A percentile compares a stretch with the other conserved stretches of the same genome.
These are phyloP conservation scores for Endogone sp. DNA, from an alignment of 192 early-diverging fungal species.

Conservation along the genomic window DNA sequence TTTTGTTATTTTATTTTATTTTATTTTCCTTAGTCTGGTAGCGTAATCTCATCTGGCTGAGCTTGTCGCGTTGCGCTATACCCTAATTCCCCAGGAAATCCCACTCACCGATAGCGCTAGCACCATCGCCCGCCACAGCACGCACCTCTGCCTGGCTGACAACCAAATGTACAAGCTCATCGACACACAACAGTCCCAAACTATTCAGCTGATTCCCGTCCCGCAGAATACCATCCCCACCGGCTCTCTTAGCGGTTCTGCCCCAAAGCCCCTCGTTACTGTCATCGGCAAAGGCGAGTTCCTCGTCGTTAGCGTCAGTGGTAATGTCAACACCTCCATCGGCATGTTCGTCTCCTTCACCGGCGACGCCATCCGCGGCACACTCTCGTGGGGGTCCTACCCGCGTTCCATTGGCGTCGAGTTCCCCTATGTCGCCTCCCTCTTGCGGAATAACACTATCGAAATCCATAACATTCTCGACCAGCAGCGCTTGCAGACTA, in stretches of 20 bases:
- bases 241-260: constrained; percentile 1
- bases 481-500: constrained; percentile 56
- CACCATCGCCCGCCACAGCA: constrained; percentile 47
- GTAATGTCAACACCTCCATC: constrained; percentile 43
- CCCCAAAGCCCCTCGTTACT: constrained; percentile 57
- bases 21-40: not conserved
- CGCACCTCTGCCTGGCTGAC: constrained; percentile 66
- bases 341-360: constrained; percentile 67
- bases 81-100: constrained; percentile 47
- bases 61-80: too few relatives aligned
- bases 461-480: constrained; percentile 74
- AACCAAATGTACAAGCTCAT: constrained; percentile 66
- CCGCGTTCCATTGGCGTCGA: constrained; percentile 60
- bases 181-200: constrained; percentile 19
- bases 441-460: constrained; percentile 62
- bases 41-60: too few relatives aligned
- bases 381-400: constrained; percentile 47
- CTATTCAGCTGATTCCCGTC: constrained; percentile 26
- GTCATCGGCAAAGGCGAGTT: constrained; percentile 65
- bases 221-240: constrained; percentile 13
- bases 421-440: constrained; percentile 69
- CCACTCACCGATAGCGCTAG: constrained; percentile 59
- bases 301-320: constrained; percentile 53
- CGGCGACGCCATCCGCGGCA: constrained; percentile 72
- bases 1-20: not conserved